phyloP scores from a whole-genome alignment of 75 land plant species.

The Ceratopteris richardii region DNA sequence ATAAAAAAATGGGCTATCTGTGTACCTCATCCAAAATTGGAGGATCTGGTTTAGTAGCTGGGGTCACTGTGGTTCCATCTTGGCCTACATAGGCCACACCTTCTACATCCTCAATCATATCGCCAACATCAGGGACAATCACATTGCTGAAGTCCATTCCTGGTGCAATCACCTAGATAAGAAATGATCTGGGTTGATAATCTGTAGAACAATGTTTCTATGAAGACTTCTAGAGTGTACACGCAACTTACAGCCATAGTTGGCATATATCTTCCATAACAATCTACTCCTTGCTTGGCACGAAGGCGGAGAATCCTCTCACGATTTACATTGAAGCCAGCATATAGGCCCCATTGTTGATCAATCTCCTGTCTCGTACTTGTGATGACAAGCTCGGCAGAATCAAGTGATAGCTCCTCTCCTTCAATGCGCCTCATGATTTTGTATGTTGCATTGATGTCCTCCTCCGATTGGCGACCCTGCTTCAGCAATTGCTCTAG shows the following conservation, averaged over 20 bases:
- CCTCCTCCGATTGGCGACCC: slow-evolving; percentile 66
- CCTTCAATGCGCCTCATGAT: slow-evolving; percentile 81
- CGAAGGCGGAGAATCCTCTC: slow-evolving; percentile 62
- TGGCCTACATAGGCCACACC: slow-evolving; percentile 1
- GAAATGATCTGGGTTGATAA: not conserved
- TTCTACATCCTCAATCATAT: slow-evolving; percentile 8
- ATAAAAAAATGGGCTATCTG: too few species aligned
- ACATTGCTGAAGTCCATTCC: slow-evolving; percentile 93
- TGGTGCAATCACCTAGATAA: slow-evolving; percentile 65
- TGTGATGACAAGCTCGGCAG: slow-evolving; percentile 74
- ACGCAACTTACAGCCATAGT: slow-evolving; percentile 79
- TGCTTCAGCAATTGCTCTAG: slow-evolving; percentile 80
- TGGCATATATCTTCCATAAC: slow-evolving; percentile 81
- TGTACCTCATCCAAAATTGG: slow-evolving; percentile 10
- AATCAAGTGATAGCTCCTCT: slow-evolving; percentile 69
- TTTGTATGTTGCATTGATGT: slow-evolving; percentile 69
- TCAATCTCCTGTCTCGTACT: slow-evolving; percentile 87
- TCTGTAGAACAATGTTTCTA: not conserved
- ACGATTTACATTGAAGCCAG: slow-evolving; percentile 70
- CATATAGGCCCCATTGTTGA: slow-evolving; percentile 82
- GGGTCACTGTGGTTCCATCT: slow-evolving; percentile 4
- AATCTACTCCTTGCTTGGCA: slow-evolving; percentile 59
- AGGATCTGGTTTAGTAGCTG: slow-evolving; percentile 9
- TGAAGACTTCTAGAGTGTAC: too few species aligned
- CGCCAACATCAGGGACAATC: slow-evolving; percentile 43